These are phyloP conservation scores for Populus deltoides DNA, from an alignment of 345 rosid genomes.

Conservation along the genomic window DNA sequence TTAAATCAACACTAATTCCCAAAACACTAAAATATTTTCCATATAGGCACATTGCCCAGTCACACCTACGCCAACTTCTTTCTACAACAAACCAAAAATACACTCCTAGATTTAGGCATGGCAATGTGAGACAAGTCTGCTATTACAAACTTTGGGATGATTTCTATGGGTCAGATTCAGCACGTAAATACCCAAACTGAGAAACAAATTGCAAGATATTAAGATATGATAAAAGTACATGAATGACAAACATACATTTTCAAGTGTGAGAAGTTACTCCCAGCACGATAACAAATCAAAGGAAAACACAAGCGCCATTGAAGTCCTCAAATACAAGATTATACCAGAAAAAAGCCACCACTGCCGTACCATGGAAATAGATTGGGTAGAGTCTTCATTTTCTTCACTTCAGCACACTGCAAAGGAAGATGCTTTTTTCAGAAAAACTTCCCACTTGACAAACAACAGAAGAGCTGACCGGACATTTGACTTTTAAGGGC, in stretches of 20 bases:
- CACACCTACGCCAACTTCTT: not conserved
- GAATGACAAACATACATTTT: slow-evolving; percentile 8
- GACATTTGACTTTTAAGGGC: not conserved
- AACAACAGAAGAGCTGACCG: not conserved
- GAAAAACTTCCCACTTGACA: not conserved
- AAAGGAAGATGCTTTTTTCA: not conserved
- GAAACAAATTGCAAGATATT: not conserved
- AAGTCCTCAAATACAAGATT: slow-evolving; percentile 6
- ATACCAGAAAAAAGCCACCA: slow-evolving; percentile 17
- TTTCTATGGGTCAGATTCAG: not conserved
- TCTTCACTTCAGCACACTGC: slow-evolving; percentile 27
- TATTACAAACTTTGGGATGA: not conserved
- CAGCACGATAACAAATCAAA: slow-evolving; percentile 26
- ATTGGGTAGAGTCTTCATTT: slow-evolving; percentile 7
- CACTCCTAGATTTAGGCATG: not conserved
- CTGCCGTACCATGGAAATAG: slow-evolving; percentile 6
- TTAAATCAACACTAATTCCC: not conserved
- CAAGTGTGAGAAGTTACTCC: slow-evolving; percentile 2
- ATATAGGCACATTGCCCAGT: not conserved
- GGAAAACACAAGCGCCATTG: slow-evolving; percentile 16
- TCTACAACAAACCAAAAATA: not conserved
- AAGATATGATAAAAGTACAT: not conserved
- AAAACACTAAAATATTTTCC: not conserved
- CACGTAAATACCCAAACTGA: not conserved
- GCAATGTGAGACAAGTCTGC: not conserved